A percentile compares a stretch with the other conserved stretches of the same genome.
These are phyloP conservation scores for Russula brevipes DNA, from an alignment of 768 basidiomycete genomes.

Conservation along the genomic window DNA sequence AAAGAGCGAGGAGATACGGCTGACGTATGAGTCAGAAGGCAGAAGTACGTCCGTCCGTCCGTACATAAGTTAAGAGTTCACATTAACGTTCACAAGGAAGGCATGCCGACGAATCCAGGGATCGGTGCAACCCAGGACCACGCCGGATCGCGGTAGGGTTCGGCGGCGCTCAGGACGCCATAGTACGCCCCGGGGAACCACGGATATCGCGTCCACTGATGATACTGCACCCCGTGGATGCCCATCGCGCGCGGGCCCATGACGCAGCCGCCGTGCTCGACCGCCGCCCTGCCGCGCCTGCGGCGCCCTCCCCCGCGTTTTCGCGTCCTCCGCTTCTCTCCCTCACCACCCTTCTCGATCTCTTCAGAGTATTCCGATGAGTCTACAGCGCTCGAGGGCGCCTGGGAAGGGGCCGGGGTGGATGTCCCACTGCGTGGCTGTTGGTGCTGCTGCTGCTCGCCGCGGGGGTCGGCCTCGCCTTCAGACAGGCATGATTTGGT, in stretches of 20 bases:
- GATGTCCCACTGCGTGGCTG: neutral
- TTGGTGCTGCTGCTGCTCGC: neutral
- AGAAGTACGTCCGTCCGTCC: neutral
- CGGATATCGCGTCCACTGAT: neutral
- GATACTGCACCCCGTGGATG: neutral
- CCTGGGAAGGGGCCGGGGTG: neutral
- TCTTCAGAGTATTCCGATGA: neutral
- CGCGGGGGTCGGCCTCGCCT: too few relatives aligned
- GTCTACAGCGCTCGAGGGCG: neutral
- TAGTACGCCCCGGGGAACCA: neutral
- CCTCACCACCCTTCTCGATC: neutral
- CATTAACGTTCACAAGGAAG: neutral
- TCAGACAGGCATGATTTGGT: neutral
- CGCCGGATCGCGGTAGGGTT: neutral
- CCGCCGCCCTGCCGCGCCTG: neutral
- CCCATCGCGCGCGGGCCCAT: slow-evolving; percentile 12
- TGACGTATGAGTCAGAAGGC: too few relatives aligned
- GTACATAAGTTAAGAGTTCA: neutral
- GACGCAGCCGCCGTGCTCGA: neutral
- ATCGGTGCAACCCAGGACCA: neutral
- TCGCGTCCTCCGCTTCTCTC: neutral
- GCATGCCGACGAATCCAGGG: neutral
- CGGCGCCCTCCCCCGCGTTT: neutral
- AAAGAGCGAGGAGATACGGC: too few relatives aligned
- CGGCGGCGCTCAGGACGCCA: neutral